A percentile compares a stretch with the other conserved stretches of the same genome.
phyloP scores from a whole-genome alignment of 225 moss, liverwort and hornwort species.

The Climacium dendroides region DNA sequence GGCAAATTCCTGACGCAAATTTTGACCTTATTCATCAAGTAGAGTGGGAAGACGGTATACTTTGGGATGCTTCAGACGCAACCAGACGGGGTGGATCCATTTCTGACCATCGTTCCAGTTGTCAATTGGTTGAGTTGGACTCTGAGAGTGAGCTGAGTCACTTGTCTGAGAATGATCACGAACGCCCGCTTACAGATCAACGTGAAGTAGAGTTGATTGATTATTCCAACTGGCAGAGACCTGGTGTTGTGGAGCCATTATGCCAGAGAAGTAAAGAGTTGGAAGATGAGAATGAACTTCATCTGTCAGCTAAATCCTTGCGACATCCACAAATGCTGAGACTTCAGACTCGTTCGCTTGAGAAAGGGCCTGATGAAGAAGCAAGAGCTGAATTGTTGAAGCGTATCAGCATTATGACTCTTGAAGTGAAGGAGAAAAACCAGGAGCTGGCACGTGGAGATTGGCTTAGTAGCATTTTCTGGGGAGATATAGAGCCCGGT shows the following conservation, averaged over 20 bases:
- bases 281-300: slow-evolving; percentile 5
- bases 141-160: slow-evolving; percentile 46
- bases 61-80: slow-evolving; percentile 56
- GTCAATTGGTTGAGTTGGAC: slow-evolving; percentile 39
- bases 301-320: background rate
- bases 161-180: slow-evolving; percentile 9
- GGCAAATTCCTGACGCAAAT: slow-evolving; percentile 58
- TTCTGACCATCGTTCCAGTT: background rate
- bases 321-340: slow-evolving; percentile 91
- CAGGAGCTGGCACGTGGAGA: slow-evolving; percentile 61
- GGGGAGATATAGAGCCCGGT: slow-evolving; percentile 32
- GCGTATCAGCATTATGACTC: slow-evolving; percentile 43
- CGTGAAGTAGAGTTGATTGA: background rate
- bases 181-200: background rate
- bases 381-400: slow-evolving; percentile 33
- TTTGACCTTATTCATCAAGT: slow-evolving; percentile 81
- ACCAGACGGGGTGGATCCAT: background rate
- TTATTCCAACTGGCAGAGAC: slow-evolving; percentile 36
- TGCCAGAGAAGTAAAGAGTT: slow-evolving; percentile 20
- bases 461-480: slow-evolving; percentile 54
- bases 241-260: slow-evolving; percentile 62
- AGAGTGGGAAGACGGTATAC: slow-evolving; percentile 79
- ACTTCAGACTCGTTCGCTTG: slow-evolving; percentile 33
- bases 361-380: background rate
- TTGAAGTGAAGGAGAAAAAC: slow-evolving; percentile 53